A percentile compares a stretch with the other conserved stretches of the same genome.
Evolutionary conservation across 192 early-diverging fungal genomes (phyloP).

Genomic region (Backusella mclennaniae): DNA sequence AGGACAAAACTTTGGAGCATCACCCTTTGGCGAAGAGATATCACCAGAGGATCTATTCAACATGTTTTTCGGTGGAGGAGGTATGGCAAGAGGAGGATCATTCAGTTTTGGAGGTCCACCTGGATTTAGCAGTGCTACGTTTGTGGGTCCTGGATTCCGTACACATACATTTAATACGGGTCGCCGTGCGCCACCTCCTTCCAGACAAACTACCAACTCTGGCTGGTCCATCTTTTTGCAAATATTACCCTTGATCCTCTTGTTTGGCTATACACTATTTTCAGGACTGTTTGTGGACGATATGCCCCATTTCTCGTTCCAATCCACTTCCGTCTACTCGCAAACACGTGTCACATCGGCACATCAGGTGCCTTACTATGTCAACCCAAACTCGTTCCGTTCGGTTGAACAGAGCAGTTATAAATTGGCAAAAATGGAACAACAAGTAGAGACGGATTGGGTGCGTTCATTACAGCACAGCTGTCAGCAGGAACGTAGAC

Average conservation of each 20-base stretch:
- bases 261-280: conserved; percentile 74
- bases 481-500: conserved; percentile 68
- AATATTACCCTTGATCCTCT: conserved; percentile 72
- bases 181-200: conserved; percentile 42
- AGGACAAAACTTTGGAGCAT: conserved; percentile 14
- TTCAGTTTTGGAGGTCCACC: conserved; percentile 41
- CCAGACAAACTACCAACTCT: conserved; percentile 41
- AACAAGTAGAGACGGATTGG: conserved; percentile 69
- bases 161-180: conserved; percentile 39
- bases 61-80: conserved; percentile 89
- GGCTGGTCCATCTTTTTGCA: conserved; percentile 59
- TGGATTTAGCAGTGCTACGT: conserved; percentile 44
- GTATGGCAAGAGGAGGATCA: conserved; percentile 36
- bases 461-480: conserved; percentile 57
- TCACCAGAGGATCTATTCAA: conserved; percentile 94
- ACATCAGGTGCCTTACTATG: conserved; percentile 77
- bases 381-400: conserved; percentile 57
- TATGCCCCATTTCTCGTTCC: conserved; percentile 65
- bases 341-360: conserved; percentile 50
- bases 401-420: conserved; percentile 35
- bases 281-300: conserved; percentile 57
- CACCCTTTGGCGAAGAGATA: conserved; percentile 65
- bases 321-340: conserved; percentile 47
- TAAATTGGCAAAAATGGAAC: conserved; percentile 67
- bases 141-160: conserved; percentile 63